Conservation (phyloP, 192 early-diverging fungal species). For the Spizellomyces punctatus region DNA sequence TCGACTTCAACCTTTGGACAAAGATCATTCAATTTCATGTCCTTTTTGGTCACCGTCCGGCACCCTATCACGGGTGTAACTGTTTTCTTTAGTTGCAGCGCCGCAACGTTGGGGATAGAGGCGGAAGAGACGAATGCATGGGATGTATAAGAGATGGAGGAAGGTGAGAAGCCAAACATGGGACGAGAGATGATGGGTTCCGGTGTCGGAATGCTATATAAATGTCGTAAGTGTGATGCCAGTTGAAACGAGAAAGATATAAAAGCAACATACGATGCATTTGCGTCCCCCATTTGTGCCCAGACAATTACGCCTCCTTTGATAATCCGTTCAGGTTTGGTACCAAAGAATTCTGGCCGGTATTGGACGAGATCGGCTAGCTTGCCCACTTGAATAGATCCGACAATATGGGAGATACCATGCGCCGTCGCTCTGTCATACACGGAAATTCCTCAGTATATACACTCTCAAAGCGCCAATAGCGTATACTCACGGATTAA, state of each 20-base stretch:
- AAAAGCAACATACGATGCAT: constrained; percentile 67
- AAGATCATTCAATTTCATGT: constrained; percentile 84
- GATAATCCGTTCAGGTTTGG: constrained; percentile 82
- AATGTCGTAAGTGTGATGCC: not conserved
- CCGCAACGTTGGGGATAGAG: constrained; percentile 61
- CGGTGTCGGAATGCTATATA: constrained; percentile 79
- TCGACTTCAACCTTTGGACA: constrained; percentile 82
- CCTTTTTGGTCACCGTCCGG: constrained; percentile 75
- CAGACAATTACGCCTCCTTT: constrained; percentile 89
- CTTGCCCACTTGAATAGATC: constrained; percentile 92
- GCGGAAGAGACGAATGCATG: constrained; percentile 83
- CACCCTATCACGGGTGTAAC: constrained; percentile 75
- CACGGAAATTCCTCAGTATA: too few species aligned
- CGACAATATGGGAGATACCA: constrained; percentile 84
- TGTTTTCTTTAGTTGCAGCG: constrained; percentile 58
- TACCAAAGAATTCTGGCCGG: constrained; percentile 82
- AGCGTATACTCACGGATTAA: constrained; percentile 79
- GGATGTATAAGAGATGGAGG: constrained; percentile 58
- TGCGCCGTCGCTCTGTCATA: constrained; percentile 78
- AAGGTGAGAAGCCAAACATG: constrained; percentile 79
- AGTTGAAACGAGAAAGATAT: not conserved
- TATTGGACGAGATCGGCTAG: constrained; percentile 93
- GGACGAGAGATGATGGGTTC: constrained; percentile 84
- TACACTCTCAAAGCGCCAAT: not conserved
- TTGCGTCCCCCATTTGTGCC: constrained; percentile 90